A percentile compares a stretch with the other conserved stretches of the same genome.
These are phyloP conservation scores for Mycena alexandri DNA, from an alignment of 768 basidiomycete genomes.

Conservation along the genomic window DNA sequence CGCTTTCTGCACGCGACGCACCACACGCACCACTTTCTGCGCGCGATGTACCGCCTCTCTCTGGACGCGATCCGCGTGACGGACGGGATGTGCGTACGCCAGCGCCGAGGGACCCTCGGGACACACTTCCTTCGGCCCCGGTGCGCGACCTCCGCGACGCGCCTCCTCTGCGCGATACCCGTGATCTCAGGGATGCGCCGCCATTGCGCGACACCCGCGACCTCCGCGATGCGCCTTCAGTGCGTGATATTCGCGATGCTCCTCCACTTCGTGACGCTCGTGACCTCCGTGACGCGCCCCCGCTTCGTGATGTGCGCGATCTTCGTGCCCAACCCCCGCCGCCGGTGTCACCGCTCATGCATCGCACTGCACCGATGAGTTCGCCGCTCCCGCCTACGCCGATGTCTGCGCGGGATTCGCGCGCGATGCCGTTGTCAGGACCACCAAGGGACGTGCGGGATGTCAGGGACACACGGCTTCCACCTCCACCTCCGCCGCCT, in stretches of 20 bases:
- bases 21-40: conserved; percentile 15
- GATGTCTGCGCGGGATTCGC: conserved; percentile 14
- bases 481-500: not conserved
- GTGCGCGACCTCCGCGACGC: conserved; percentile 8
- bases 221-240: conserved; percentile 19
- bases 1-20: conserved; percentile 14
- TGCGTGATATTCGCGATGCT: conserved; percentile 21
- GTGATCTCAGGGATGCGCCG: conserved; percentile 12
- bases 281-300: conserved; percentile 12
- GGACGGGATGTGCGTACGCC: conserved; percentile 23
- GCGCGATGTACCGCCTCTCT: conserved; percentile 2
- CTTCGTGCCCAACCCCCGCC: conserved; percentile 1
- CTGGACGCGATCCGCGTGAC: conserved; percentile 15
- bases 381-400: conserved; percentile 26
- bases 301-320: conserved; percentile 20
- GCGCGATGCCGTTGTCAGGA: not conserved
- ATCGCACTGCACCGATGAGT: conserved; percentile 25
- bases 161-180: conserved; percentile 10
- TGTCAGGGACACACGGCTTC: conserved; percentile 8
- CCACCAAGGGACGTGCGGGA: conserved; percentile 16
- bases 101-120: conserved; percentile 12
- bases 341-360: conserved; percentile 18
- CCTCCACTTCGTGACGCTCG: conserved; percentile 22
- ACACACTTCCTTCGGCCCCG: not conserved
- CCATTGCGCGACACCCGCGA: conserved; percentile 9